These are phyloP conservation scores for Neonectria ditissima DNA, from an alignment of 2,329 filamentous ascomycete genomes.

Conservation along the genomic window DNA sequence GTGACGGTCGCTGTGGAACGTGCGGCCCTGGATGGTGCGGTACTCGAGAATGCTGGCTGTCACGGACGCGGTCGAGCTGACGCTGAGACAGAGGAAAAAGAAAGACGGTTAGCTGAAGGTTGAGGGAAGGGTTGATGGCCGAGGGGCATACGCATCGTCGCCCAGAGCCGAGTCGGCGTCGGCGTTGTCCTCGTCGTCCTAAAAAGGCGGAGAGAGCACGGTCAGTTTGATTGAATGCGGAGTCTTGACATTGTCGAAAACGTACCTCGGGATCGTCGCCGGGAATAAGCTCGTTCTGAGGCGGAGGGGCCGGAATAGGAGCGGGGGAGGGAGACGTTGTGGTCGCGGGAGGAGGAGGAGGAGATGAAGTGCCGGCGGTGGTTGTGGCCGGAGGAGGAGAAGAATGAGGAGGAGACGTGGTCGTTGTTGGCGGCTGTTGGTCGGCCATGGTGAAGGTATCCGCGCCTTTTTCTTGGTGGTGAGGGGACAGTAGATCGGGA, in stretches of 20 bases:
- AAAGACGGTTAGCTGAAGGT: not conserved
- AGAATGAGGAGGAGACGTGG: slow-evolving; percentile 11
- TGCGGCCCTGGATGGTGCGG: slow-evolving; percentile 28
- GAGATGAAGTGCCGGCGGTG: not conserved
- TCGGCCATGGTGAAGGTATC: slow-evolving; percentile 5
- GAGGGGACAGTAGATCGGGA: not conserved
- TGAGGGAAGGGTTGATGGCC: not conserved
- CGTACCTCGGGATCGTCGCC: slow-evolving; percentile 36
- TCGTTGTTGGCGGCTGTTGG: not conserved
- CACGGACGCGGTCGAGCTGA: slow-evolving; percentile 24
- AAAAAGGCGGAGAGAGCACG: not conserved
- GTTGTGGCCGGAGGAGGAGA: not conserved
- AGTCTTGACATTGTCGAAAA: slow-evolving; percentile 1
- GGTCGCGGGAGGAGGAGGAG: slow-evolving; percentile 2
- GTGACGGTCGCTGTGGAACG: slow-evolving; percentile 28
- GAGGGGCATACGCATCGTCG: slow-evolving; percentile 35
- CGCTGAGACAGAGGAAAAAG: slow-evolving; percentile 1
- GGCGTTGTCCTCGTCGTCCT: slow-evolving; percentile 27
- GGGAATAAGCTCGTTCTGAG: slow-evolving; percentile 38
- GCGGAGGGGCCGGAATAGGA: slow-evolving; percentile 18
- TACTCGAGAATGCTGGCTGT: slow-evolving; percentile 31
- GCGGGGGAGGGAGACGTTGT: not conserved
- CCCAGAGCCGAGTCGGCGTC: slow-evolving; percentile 40
- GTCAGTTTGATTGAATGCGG: not conserved
- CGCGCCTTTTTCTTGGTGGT: not conserved